Percentiles rank a stretch among this genome's conserved stretches.
These are phyloP conservation scores for Comarum palustre DNA, from an alignment of 306 rosid species.

Conservation along the genomic window DNA sequence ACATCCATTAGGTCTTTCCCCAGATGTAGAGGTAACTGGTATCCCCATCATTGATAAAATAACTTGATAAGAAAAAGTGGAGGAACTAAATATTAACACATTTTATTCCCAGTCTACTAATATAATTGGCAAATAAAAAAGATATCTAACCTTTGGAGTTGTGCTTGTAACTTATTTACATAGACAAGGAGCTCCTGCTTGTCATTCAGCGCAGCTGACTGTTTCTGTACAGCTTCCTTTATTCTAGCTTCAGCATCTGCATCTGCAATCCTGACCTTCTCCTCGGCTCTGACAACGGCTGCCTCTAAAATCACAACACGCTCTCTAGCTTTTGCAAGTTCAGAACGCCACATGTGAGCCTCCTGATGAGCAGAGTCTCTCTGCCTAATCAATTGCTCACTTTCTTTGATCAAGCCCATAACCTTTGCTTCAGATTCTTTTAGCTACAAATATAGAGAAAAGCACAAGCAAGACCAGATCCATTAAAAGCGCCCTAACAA, in stretches of 20 bases:
- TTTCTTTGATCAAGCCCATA: conserved; percentile 58
- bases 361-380: conserved; percentile 79
- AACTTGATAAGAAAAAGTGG: neutral
- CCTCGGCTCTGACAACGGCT: conserved; percentile 81
- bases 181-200: conserved; percentile 82
- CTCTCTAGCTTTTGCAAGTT: conserved; percentile 95
- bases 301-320: conserved; percentile 85
- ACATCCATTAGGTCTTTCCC: neutral
- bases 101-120: neutral
- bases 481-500: neutral
- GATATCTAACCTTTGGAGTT: conserved; percentile 75
- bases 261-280: conserved; percentile 81
- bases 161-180: conserved; percentile 75
- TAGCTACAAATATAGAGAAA: conserved; percentile 43
- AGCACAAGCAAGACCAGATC: conserved; percentile 11
- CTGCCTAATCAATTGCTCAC: conserved; percentile 66
- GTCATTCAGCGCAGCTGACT: conserved; percentile 60
- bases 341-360: conserved; percentile 93
- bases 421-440: conserved; percentile 64
- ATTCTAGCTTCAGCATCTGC: conserved; percentile 71
- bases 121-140: conserved; percentile 25
- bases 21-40: neutral
- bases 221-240: conserved; percentile 78
- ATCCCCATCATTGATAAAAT: neutral
- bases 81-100: conserved; percentile 7